Evolutionary conservation across 345 rosid species (phyloP).

Genomic region (Reutealis trisperma): DNA sequence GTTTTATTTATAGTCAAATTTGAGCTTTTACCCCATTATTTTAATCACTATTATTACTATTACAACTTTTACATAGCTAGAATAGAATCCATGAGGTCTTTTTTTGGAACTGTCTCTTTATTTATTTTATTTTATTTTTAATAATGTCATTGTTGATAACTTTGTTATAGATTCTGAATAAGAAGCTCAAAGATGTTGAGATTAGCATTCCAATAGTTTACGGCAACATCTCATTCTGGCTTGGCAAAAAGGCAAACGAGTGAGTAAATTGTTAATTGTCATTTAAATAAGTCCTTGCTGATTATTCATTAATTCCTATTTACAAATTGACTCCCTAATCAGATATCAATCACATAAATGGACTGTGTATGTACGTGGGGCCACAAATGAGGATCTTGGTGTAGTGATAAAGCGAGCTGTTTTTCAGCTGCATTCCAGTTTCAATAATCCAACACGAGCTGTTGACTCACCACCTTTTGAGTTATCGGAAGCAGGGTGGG

Average conservation of each 20-base stretch:
- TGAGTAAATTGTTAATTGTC: conserved; percentile 36
- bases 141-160: conserved; percentile 2
- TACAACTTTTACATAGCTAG: background rate
- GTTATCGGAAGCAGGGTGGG: conserved; percentile 38
- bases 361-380: conserved; percentile 38
- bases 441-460: conserved; percentile 36
- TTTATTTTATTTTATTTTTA: background rate
- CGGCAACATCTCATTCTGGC: conserved; percentile 77
- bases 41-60: background rate
- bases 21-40: background rate
- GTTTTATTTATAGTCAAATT: background rate
- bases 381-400: conserved; percentile 35
- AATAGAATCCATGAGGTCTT: conserved; percentile 1
- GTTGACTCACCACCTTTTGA: conserved; percentile 38
- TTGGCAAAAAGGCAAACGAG: conserved; percentile 85
- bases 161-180: conserved; percentile 39
- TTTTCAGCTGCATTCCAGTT: conserved; percentile 40
- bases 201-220: conserved; percentile 72
- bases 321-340: conserved; percentile 10
- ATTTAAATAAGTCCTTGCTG: background rate
- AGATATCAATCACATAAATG: conserved; percentile 41
- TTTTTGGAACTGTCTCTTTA: background rate
- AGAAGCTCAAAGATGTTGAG: conserved; percentile 74
- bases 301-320: background rate
- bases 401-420: conserved; percentile 33